phyloP scores from a whole-genome alignment of 192 early-diverging fungal species.

The Coemansia sp. region DNA sequence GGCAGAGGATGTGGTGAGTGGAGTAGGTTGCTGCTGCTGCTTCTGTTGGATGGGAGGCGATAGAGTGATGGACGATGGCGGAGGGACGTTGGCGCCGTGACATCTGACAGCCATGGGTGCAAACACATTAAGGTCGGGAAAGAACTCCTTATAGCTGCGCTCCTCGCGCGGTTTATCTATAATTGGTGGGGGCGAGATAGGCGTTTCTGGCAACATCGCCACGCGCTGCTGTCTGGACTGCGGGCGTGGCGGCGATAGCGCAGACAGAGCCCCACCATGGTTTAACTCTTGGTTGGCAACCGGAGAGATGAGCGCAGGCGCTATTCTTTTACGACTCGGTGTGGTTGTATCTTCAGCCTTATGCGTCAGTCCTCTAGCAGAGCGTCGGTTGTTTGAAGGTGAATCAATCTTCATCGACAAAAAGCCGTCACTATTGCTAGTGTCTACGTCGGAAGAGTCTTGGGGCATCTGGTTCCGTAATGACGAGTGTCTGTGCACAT shows the following conservation, averaged over 20 bases:
- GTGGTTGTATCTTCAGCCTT: background rate
- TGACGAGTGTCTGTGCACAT: slow-evolving; percentile 16
- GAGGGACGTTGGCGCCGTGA: background rate
- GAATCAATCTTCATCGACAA: background rate
- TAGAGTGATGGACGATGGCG: background rate
- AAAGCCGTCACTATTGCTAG: background rate
- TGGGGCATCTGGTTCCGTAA: slow-evolving; percentile 11
- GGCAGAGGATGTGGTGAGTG: background rate
- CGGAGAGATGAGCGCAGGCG: slow-evolving; percentile 18
- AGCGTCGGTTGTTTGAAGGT: background rate
- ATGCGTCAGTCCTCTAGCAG: background rate
- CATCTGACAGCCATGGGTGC: slow-evolving; percentile 18
- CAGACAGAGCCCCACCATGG: background rate
- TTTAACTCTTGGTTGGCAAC: background rate
- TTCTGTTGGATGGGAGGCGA: background rate
- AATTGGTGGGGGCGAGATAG: slow-evolving; percentile 18
- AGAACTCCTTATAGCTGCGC: slow-evolving; percentile 75
- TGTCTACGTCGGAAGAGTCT: background rate
- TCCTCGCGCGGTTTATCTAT: slow-evolving; percentile 81
- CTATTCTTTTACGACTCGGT: slow-evolving; percentile 6
- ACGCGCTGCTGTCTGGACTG: slow-evolving; percentile 1
- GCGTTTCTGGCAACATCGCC: background rate
- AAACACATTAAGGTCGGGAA: slow-evolving; percentile 71
- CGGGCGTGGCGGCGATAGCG: background rate
- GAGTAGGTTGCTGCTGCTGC: background rate